phyloP scores from a whole-genome alignment of 257 asterid genomes.

The Salvia splendens region DNA sequence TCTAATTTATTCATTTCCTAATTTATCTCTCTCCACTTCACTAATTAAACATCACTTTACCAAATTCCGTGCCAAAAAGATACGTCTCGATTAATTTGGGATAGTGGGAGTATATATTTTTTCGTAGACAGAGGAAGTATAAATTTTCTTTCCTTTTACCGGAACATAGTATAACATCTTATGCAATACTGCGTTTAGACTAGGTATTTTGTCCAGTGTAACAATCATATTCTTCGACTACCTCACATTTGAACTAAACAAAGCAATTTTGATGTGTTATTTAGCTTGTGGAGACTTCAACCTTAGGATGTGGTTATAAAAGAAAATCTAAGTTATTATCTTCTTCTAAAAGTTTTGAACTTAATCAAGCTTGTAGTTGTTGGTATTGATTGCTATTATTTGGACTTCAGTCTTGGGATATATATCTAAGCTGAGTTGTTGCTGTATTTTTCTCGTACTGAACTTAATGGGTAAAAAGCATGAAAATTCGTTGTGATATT shows the following conservation, averaged over 20 bases:
- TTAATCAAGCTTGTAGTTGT: not conserved
- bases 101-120: no score
- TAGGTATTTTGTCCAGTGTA: not conserved
- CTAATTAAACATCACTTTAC: no score
- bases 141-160: no score
- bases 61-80: no score
- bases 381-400: slow-evolving; percentile 16
- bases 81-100: no score
- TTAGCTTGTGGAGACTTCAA: slow-evolving; percentile 24
- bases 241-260: slow-evolving; percentile 16
- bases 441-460: not conserved
- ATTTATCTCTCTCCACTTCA: no score
- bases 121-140: no score
- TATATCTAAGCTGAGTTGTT: not conserved
- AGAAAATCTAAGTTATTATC: not conserved
- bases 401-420: not conserved
- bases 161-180: not conserved
- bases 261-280: slow-evolving; percentile 11
- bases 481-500: not conserved
- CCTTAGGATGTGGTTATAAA: slow-evolving; percentile 1
- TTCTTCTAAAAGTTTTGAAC: slow-evolving; percentile 12
- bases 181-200: not conserved
- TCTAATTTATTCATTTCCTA: no score
- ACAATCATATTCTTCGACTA: not conserved
- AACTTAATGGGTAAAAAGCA: not conserved